These are phyloP conservation scores for Penicillium thymicola DNA, from an alignment of 2,329 filamentous ascomycete genomes.

Conservation along the genomic window DNA sequence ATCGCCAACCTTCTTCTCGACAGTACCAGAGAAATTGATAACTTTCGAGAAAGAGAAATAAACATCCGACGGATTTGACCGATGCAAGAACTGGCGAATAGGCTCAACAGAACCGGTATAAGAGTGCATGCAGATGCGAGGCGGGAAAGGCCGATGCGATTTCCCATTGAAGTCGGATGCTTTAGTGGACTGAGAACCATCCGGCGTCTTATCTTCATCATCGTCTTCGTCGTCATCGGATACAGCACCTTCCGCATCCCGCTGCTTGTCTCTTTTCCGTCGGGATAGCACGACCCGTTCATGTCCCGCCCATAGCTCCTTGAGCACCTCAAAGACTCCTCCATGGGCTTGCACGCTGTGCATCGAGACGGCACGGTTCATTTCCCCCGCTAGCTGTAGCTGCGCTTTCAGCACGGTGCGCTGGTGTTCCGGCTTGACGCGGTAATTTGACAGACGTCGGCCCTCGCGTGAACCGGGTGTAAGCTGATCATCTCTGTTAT, in stretches of 20 bases:
- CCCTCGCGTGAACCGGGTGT: constrained; percentile 62
- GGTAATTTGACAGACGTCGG: constrained; percentile 54
- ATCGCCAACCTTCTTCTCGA: constrained; percentile 58
- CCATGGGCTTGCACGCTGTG: constrained; percentile 65
- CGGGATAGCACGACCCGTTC: constrained; percentile 52
- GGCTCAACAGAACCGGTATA: constrained; percentile 77
- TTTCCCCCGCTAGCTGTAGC: constrained; percentile 56
- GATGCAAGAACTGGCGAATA: constrained; percentile 73
- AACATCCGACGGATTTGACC: constrained; percentile 68
- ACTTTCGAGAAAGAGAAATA: constrained; percentile 86
- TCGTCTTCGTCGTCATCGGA: constrained; percentile 19
- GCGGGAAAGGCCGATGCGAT: constrained; percentile 66
- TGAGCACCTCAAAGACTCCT: constrained; percentile 54
- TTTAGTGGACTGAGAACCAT: not conserved
- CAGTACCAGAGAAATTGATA: constrained; percentile 67
- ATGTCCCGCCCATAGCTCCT: constrained; percentile 57
- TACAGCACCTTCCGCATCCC: constrained; percentile 32
- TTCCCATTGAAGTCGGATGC: not conserved
- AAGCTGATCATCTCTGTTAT: constrained; percentile 36
- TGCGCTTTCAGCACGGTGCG: constrained; percentile 56
- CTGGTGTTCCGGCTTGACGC: constrained; percentile 58
- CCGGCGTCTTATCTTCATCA: not conserved
- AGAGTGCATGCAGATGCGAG: constrained; percentile 88
- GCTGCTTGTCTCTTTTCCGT: constrained; percentile 41
- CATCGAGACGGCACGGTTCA: constrained; percentile 56